A percentile compares a stretch with the other conserved stretches of the same genome.
These are phyloP conservation scores for Arthroderma sp. DNA, from an alignment of 2,329 filamentous ascomycete species.

Conservation along the genomic window DNA sequence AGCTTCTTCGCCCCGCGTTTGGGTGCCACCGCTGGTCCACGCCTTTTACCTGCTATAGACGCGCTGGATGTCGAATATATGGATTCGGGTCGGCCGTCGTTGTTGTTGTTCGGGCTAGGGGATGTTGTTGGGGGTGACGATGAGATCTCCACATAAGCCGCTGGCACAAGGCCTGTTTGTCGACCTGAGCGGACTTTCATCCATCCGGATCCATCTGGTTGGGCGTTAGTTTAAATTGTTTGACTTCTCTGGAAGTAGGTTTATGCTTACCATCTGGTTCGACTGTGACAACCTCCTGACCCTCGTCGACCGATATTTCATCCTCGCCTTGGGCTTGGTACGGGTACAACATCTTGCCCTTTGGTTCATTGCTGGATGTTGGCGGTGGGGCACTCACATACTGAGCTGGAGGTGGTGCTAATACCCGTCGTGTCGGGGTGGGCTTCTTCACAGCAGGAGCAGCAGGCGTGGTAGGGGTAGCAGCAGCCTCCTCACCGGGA, in stretches of 20 bases:
- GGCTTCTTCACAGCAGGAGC: slow-evolving; percentile 19
- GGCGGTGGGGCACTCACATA: slow-evolving; percentile 58
- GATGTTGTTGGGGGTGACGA: slow-evolving; percentile 25
- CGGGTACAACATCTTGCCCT: slow-evolving; percentile 76
- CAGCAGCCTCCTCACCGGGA: slow-evolving; percentile 25
- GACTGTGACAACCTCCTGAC: slow-evolving; percentile 60
- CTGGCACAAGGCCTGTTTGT: slow-evolving; percentile 74
- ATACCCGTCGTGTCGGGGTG: slow-evolving; percentile 38
- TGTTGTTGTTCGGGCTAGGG: slow-evolving; percentile 10
- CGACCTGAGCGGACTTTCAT: slow-evolving; percentile 60
- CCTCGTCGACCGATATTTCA: slow-evolving; percentile 68
- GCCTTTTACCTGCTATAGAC: slow-evolving; percentile 57
- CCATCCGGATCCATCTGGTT: slow-evolving; percentile 78
- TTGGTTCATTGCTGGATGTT: slow-evolving; percentile 31
- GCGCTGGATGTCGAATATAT: slow-evolving; percentile 66
- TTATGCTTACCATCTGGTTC: slow-evolving; percentile 68
- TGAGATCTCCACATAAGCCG: slow-evolving; percentile 65
- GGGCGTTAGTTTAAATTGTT: slow-evolving; percentile 7
- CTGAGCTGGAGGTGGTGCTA: slow-evolving; percentile 73
- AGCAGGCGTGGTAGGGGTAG: slow-evolving; percentile 6
- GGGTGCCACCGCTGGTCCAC: slow-evolving; percentile 83
- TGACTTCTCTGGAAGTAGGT: not conserved
- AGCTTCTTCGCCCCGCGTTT: slow-evolving; percentile 85
- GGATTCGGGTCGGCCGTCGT: slow-evolving; percentile 49
- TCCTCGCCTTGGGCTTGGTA: slow-evolving; percentile 73